A percentile compares a stretch with the other conserved stretches of the same genome.
phyloP scores from a whole-genome alignment of 2,329 filamentous ascomycete genomes.

The Ustulina deusta region DNA sequence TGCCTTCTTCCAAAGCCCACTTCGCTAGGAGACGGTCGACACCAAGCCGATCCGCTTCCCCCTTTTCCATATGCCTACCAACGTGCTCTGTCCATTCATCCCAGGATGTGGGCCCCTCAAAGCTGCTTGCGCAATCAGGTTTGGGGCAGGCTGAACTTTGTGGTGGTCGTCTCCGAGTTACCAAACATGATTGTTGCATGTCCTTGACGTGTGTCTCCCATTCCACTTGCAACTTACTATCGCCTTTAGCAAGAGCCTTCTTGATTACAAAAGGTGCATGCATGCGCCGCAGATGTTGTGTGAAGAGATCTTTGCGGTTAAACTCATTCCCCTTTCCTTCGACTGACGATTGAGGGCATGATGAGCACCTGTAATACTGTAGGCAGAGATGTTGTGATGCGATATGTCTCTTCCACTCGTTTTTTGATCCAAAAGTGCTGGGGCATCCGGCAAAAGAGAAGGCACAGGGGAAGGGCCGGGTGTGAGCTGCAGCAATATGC shows the following conservation, averaged over 20 bases:
- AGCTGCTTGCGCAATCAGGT: slow-evolving; percentile 76
- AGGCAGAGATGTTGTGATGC: slow-evolving; percentile 86
- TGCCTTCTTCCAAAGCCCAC: slow-evolving; percentile 73
- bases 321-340: slow-evolving; percentile 71
- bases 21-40: slow-evolving; percentile 69
- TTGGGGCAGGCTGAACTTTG: slow-evolving; percentile 77
- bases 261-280: slow-evolving; percentile 78
- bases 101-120: slow-evolving; percentile 81
- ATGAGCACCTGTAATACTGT: slow-evolving; percentile 73
- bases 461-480: slow-evolving; percentile 83
- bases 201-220: slow-evolving; percentile 75
- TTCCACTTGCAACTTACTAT: slow-evolving; percentile 69
- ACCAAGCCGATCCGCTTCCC: slow-evolving; percentile 67
- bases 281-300: slow-evolving; percentile 94
- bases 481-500: slow-evolving; percentile 76
- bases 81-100: slow-evolving; percentile 94
- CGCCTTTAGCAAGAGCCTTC: slow-evolving; percentile 67
- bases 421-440: slow-evolving; percentile 90
- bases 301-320: slow-evolving; percentile 96
- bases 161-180: slow-evolving; percentile 76
- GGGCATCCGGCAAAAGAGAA: slow-evolving; percentile 86
- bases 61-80: slow-evolving; percentile 86
- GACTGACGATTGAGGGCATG: slow-evolving; percentile 63
- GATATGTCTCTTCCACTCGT: slow-evolving; percentile 98
- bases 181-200: slow-evolving; percentile 80